Evolutionary conservation across 1,284 basidiomycete species (phyloP).

Genomic region (Entoloma clypeatum): DNA sequence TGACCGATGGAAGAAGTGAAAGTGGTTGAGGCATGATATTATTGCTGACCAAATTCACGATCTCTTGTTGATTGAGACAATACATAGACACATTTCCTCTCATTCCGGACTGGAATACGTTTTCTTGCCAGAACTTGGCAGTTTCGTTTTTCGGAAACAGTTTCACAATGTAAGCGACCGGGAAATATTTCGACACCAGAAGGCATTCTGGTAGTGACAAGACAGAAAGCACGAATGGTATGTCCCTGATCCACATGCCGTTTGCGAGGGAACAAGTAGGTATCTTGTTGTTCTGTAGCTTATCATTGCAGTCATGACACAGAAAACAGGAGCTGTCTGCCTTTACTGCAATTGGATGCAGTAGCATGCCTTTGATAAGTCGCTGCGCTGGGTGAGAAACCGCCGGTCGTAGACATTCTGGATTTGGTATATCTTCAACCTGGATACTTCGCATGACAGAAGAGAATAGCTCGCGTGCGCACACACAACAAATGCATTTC

Average conservation of each 20-base stretch:
- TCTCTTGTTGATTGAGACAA: slow-evolving; percentile 20
- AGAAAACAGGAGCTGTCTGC: not conserved
- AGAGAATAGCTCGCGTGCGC: slow-evolving; percentile 9
- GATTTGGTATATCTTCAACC: slow-evolving; percentile 6
- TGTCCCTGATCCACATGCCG: slow-evolving; percentile 31
- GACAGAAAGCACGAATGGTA: slow-evolving; percentile 22
- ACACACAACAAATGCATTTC: slow-evolving; percentile 7
- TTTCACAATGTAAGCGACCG: slow-evolving; percentile 30
- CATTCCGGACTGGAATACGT: slow-evolving; percentile 22
- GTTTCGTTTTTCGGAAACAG: slow-evolving; percentile 27
- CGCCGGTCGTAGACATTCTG: not conserved
- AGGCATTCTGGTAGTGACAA: slow-evolving; percentile 28
- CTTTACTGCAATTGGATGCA: not conserved
- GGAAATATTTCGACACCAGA: slow-evolving; percentile 26
- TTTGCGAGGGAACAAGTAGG: slow-evolving; percentile 31
- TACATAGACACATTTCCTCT: slow-evolving; percentile 34
- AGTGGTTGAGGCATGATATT: slow-evolving; percentile 30
- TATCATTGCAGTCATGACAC: slow-evolving; percentile 4
- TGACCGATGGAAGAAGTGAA: slow-evolving; percentile 26
- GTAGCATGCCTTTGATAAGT: not conserved
- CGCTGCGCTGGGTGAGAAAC: slow-evolving; percentile 5
- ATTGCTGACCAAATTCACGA: slow-evolving; percentile 29
- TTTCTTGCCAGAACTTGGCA: slow-evolving; percentile 5
- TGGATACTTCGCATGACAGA: not conserved
- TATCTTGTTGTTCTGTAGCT: slow-evolving; percentile 3